Percentiles rank a stretch among this genome's conserved stretches.
Conservation (phyloP, 306 rosid genomes). For the Cucumis cinereus region DNA sequence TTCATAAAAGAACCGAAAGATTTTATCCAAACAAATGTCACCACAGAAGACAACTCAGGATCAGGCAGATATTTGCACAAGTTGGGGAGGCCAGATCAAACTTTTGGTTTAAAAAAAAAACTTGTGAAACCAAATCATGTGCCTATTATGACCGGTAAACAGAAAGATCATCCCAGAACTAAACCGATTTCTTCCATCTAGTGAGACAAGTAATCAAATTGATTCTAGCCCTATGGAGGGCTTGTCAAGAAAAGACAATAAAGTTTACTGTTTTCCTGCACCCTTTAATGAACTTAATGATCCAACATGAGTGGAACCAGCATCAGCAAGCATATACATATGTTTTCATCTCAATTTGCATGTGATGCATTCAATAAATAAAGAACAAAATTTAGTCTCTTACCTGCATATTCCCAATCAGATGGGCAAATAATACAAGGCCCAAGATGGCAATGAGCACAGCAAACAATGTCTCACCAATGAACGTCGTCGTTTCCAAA, state of each 20-base stretch:
- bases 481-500: constrained; percentile 65
- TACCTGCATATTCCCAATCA: constrained; percentile 99
- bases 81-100: not conserved
- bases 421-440: constrained; percentile 85
- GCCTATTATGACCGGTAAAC: not conserved
- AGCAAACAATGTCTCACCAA: constrained; percentile 90
- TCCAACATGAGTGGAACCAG: not conserved
- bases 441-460: constrained; percentile 91
- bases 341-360: not conserved
- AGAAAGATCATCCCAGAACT: not conserved
- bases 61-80: not conserved
- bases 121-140: not conserved
- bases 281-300: not conserved
- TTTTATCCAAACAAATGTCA: not conserved
- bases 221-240: not conserved
- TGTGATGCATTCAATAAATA: not conserved
- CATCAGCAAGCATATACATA: not conserved
- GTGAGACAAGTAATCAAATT: not conserved
- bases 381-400: constrained; percentile 4
- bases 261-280: not conserved
- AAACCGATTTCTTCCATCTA: not conserved
- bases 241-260: not conserved
- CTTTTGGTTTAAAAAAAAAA: not conserved
- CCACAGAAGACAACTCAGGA: not conserved
- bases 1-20: not conserved